Conservation (phyloP, 768 basidiomycete genomes). For the Mycena indigotica region DNA sequence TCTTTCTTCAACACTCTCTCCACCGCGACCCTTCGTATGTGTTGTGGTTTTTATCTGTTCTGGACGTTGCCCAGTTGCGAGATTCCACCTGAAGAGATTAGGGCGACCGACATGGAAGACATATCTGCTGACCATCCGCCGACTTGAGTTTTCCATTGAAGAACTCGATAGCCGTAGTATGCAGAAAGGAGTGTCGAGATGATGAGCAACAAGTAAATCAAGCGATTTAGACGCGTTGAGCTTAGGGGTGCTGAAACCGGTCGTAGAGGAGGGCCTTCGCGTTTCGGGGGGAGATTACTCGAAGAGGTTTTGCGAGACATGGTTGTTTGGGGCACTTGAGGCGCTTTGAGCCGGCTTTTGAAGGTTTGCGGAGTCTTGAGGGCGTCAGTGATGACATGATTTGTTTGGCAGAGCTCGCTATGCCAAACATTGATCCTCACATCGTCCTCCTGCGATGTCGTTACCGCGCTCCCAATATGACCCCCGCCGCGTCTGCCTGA, state of each 20-base stretch:
- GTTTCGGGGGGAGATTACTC: slow-evolving; percentile 37
- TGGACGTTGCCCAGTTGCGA: slow-evolving; percentile 43
- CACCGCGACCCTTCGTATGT: neutral
- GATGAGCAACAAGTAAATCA: slow-evolving; percentile 53
- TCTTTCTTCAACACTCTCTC: slow-evolving; percentile 49
- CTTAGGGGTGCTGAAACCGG: slow-evolving; percentile 49
- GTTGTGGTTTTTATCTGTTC: slow-evolving; percentile 21
- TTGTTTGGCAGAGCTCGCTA: neutral
- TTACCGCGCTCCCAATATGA: slow-evolving; percentile 62
- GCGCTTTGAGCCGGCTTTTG: neutral
- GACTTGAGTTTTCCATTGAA: slow-evolving; percentile 53
- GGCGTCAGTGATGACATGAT: neutral
- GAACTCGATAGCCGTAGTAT: slow-evolving; percentile 53
- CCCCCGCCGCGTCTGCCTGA: slow-evolving; percentile 72
- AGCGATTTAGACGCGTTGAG: slow-evolving; percentile 43
- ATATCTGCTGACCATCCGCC: slow-evolving; percentile 49
- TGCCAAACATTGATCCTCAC: neutral
- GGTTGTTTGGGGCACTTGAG: neutral
- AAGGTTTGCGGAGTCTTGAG: neutral
- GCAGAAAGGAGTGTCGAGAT: slow-evolving; percentile 44
- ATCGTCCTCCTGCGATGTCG: slow-evolving; percentile 34
- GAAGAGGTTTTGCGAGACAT: neutral
- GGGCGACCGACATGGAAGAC: neutral
- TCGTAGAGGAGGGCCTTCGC: slow-evolving; percentile 23
- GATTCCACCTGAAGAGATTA: slow-evolving; percentile 42